Conservation (phyloP, 257 asterid genomes). For the Nicotiana obtusifolia region DNA sequence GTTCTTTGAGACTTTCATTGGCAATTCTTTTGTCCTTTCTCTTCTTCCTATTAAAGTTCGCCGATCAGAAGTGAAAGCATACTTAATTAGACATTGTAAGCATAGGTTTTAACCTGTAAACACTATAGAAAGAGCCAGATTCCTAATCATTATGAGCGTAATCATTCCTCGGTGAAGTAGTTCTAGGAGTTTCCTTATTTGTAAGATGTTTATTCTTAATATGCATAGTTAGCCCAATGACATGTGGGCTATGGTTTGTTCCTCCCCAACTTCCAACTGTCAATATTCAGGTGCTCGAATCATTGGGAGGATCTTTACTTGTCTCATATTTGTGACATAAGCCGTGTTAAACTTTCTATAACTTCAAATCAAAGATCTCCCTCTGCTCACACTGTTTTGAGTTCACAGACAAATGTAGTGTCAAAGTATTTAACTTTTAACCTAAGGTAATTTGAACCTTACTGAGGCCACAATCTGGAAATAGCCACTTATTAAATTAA, state of each 20-base stretch:
- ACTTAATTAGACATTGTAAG: background rate
- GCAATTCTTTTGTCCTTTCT: background rate
- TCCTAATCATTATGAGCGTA: background rate
- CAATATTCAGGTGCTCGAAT: background rate
- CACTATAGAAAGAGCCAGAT: background rate
- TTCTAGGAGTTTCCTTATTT: background rate
- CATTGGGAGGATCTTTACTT: background rate
- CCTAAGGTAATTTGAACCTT: background rate
- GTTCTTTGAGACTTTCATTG: slow-evolving; percentile 1
- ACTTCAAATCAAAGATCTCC: background rate
- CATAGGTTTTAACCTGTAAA: background rate
- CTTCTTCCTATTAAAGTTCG: background rate
- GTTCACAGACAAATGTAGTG: background rate
- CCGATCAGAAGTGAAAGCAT: background rate
- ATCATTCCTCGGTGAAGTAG: background rate
- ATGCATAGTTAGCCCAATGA: background rate
- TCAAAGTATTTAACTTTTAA: background rate
- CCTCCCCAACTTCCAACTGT: background rate
- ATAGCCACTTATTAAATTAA: background rate
- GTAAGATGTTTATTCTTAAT: background rate
- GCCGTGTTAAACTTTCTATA: background rate
- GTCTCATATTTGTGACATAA: background rate
- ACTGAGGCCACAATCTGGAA: background rate
- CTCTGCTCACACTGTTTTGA: background rate
- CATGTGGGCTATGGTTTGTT: background rate